Evolutionary conservation across 176 grass and related monocot species (phyloP).

Genomic region (Phoenix dactylifera): DNA sequence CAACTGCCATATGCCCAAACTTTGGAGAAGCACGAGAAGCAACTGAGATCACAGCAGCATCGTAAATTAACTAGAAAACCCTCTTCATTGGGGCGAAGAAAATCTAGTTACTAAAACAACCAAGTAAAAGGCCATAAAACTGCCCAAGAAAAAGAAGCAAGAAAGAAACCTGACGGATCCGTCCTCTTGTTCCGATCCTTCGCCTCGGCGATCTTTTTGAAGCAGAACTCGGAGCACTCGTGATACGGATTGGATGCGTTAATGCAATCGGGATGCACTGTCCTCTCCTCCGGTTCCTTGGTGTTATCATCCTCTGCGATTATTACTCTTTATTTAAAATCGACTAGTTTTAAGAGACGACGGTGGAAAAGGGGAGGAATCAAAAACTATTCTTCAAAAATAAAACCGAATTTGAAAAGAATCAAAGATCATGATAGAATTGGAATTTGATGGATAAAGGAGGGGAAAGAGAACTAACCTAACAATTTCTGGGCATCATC

Average conservation of each 20-base stretch:
- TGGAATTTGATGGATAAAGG: not conserved
- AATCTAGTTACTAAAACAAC: too few species aligned
- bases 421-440: too few species aligned
- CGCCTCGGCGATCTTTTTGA: slow-evolving; percentile 2
- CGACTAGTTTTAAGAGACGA: not conserved
- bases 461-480: not conserved
- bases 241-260: slow-evolving; percentile 4
- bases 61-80: too few species aligned
- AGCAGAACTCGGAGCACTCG: slow-evolving; percentile 10
- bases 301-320: not conserved
- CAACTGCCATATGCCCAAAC: too few species aligned
- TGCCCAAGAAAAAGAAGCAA: not conserved
- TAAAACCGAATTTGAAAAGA: not conserved
- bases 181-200: slow-evolving; percentile 9
- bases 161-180: slow-evolving; percentile 24
- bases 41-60: too few species aligned
- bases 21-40: too few species aligned
- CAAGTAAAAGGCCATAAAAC: too few species aligned
- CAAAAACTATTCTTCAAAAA: not conserved
- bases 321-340: not conserved
- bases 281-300: slow-evolving; percentile 14
- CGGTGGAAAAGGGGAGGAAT: not conserved
- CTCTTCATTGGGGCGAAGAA: too few species aligned
- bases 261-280: slow-evolving; percentile 10
- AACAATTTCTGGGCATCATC: not conserved